Evolutionary conservation across 1,284 basidiomycete genomes (phyloP), one percentile per base, ranked within the genome.

Genomic region (Papiliotrema laurentii): DNA sequence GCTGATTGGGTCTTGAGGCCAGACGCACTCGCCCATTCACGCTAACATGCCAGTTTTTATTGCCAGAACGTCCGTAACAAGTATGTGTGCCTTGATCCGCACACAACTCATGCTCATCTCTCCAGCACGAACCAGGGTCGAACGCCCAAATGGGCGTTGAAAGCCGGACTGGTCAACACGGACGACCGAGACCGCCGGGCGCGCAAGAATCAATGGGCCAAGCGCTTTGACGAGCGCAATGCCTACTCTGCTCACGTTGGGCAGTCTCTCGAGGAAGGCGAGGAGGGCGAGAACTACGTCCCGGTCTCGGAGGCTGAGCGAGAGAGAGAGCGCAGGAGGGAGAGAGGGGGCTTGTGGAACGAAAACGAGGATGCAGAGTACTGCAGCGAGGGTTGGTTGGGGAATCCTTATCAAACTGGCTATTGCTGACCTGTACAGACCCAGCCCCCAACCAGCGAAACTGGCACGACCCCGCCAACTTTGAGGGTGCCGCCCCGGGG

Each of bases 11-110:
- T n/a, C 47, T 3, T 13, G 4, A 9, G 25, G 6, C 18, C 22
- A n/a, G n/a, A n/a, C n/a, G n/a, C n/a, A n/a, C n/a, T n/a, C n/a
- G n/a, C n/a, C n/a, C n/a, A n/a, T n/a, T n/a, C n/a, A n/a, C n/a
- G n/a, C n/a, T n/a, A n/a, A n/a, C n/a, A n/a, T 24, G 26, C 44
- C 26, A 93, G 92, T 69, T 94, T 94, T 72, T 94, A 93, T 77
- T 89, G 93, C 55, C 73, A 96, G 83, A 96, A 94, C 75, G 84
- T 97, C 59, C 81, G 93, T 47, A 97, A 97, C 77, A 97, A 97
- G 63, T 67, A 27, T 14, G 10, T 27, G 16, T 10, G 9, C 11
- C 16, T 33, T 7, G 5, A 2, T 9, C 2, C 25, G 1, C n/a
- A n/a, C n/a, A n/a, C n/a, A n/a, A n/a, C n/a, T n/a, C n/a, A n/a